phyloP scores from a whole-genome alignment of 371 early-diverging fungal species.

The Batrachochytrium dendrobatidis region DNA sequence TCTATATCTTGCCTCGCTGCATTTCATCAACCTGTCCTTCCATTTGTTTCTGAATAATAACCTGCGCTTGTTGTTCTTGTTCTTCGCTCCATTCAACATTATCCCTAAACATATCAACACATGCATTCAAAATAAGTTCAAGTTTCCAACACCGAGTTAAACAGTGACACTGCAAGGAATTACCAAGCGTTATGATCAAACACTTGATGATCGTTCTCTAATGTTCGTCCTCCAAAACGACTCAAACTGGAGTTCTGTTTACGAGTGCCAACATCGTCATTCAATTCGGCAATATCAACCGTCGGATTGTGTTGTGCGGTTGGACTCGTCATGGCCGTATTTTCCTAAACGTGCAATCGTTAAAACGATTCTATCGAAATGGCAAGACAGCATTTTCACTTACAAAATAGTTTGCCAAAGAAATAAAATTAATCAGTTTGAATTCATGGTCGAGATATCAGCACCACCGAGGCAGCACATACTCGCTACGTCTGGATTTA shows the following conservation, averaged over 20 bases:
- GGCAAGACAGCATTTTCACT: too few relatives aligned
- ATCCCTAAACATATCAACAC: slow-evolving; percentile 44
- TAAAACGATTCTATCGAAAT: too few relatives aligned
- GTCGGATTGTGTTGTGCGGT: too few relatives aligned
- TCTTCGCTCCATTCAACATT: slow-evolving; percentile 73
- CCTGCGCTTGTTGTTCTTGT: slow-evolving; percentile 50
- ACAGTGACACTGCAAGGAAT: too few relatives aligned
- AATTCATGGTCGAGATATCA: too few relatives aligned
- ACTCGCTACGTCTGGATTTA: background rate
- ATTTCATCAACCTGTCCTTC: slow-evolving; percentile 24
- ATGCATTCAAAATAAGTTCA: background rate
- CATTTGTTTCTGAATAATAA: slow-evolving; percentile 29
- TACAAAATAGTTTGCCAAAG: too few relatives aligned
- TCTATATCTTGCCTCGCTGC: slow-evolving; percentile 3
- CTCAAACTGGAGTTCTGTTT: slow-evolving; percentile 18
- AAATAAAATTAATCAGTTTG: too few relatives aligned
- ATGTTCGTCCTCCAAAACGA: slow-evolving; percentile 57
- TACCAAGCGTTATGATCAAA: slow-evolving; percentile 78
- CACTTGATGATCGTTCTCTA: slow-evolving; percentile 54
- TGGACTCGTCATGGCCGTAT: too few relatives aligned
- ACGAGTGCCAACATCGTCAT: too few relatives aligned
- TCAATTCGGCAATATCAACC: too few relatives aligned
- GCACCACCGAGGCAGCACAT: background rate
- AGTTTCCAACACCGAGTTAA: too few relatives aligned
- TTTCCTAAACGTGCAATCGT: too few relatives aligned